Evolutionary conservation across 164 flowering plant genomes (phyloP), one percentile per base, ranked within the genome.

Genomic region (Berberis thunbergii): DNA sequence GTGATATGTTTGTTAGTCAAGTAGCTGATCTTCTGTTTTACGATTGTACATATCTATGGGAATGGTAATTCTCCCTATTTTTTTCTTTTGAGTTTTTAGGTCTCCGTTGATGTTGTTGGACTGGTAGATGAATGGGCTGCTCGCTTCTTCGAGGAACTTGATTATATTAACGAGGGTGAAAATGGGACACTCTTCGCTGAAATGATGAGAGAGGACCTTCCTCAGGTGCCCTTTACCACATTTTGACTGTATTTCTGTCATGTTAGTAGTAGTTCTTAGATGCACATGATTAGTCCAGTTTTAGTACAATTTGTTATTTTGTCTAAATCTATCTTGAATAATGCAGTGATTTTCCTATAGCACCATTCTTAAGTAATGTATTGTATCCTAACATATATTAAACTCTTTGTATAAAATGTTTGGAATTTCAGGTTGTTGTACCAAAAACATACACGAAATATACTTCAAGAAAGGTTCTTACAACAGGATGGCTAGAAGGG

Each of bases 101-200:
- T 94, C 62, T 84, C 96, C 4, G 8, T 94, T 70, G 98, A 94
- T 79, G 93, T 94, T 66, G 97, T 94, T 77, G 98, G 97, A 13
- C 70, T 94, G 77, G 98, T 94, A 65, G 98, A 94, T 80, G 98
- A 94, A 72, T 94, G 98, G 98, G 98, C 98, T 60, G 89, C 97
- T 60, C 96, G 97, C 3, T 94, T 94, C 63, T 94, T 94, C 79
- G 98, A 94, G 82, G 98, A 94, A 79, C 85, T 94, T 68, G 98
- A 94, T 78, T 94, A 94, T 80, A 75, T 90, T 60, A 94, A 86
- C 69, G 98, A 94, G 79, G 98, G 98, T 70, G 91, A 86, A 79
- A 90, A 90, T 79, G 98, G 98, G 71, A 77, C 74, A 44, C 62
- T 63, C 1, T 94, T 94, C 83, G 89, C 96, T 70, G 97, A 90